Base-by-base conservation (phyloP, 139 green algal species). In the Desmodesmus armatus region DNA sequence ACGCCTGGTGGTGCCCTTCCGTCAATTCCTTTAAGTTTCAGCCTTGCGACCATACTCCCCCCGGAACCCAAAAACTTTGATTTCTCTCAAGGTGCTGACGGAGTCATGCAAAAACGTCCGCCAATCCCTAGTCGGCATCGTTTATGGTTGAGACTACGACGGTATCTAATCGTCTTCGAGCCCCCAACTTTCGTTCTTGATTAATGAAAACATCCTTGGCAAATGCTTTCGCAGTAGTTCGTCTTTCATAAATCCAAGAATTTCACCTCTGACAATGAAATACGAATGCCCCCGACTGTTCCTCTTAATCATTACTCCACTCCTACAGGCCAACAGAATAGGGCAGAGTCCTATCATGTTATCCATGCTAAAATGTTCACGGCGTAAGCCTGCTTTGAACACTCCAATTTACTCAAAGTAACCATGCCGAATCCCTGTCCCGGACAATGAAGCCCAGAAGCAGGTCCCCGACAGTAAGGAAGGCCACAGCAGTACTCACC, bases 231-330 rank as follows among this genome's bases (percentile, higher is more conserved):
- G 93, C 94, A 98, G 96, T 97, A 97, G 96, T 99, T 98, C 96
- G 96, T 99, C 96, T 98, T 98, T 96, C 96, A 97, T 98, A 98
- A 99, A 98, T 98, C 96, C 96, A 99, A 99, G 96, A 99, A 99
- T 98, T 99, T 98, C 96, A 99, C 96, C 96, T 99, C 96, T 99
- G 95, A 98, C 96, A 99, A 98, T 97, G 95, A 96, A 99, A 98
- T 99, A 98, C 95, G 95, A 98, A 98, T 99, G 96, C 95, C 96
- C 96, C 96, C 96, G 96, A 99, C 96, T 98, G 96, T 98, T 94
- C 95, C 95, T 99, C 95, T 98, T 98, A 98, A 99, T 98, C 95
- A 99, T 98, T 98, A 98, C 96, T 98, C 96, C 95, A 92, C 92
- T 98, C 96, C 94, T 93, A 96, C 94, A 98, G 94, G 96, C 94